Percentiles rank a stretch among this genome's conserved stretches.
Evolutionary conservation across 2,329 filamentous ascomycete species (phyloP).

Genomic region (Diaporthe helianthi): DNA sequence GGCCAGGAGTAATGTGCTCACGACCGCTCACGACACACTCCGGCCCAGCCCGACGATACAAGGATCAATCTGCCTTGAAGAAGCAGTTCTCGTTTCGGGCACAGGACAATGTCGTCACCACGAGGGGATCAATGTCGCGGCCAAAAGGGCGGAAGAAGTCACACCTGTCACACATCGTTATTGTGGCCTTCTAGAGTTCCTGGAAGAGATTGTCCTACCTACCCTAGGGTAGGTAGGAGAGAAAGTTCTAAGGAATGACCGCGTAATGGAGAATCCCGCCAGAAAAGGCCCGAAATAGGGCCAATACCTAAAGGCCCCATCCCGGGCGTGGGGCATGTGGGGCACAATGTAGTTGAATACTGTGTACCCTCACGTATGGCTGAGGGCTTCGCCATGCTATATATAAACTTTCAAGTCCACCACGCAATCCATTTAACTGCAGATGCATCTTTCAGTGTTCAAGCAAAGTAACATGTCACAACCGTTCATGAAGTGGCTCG

Average conservation of each 20-base stretch:
- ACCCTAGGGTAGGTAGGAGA: no score
- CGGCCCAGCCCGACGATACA: background rate
- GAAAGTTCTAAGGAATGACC: background rate
- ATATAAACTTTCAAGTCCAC: background rate
- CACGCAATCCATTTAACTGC: background rate
- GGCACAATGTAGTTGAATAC: no score
- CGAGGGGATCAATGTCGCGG: background rate
- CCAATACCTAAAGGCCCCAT: background rate
- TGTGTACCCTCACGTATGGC: background rate
- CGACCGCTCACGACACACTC: background rate
- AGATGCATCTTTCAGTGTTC: background rate
- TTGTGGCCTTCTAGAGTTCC: background rate
- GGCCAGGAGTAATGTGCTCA: constrained; percentile 6
- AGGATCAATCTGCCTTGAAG: background rate
- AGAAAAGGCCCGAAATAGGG: background rate
- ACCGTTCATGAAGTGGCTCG: no score
- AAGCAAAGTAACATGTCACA: background rate
- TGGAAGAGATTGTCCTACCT: background rate
- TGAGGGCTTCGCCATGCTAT: background rate
- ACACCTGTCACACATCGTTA: background rate
- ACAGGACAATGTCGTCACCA: background rate
- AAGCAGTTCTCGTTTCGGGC: background rate
- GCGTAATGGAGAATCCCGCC: background rate
- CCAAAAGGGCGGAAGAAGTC: background rate
- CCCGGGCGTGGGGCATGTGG: background rate